These are phyloP conservation scores for Psophocarpus tetragonolobus DNA, from an alignment of 306 rosid species.

Conservation along the genomic window DNA sequence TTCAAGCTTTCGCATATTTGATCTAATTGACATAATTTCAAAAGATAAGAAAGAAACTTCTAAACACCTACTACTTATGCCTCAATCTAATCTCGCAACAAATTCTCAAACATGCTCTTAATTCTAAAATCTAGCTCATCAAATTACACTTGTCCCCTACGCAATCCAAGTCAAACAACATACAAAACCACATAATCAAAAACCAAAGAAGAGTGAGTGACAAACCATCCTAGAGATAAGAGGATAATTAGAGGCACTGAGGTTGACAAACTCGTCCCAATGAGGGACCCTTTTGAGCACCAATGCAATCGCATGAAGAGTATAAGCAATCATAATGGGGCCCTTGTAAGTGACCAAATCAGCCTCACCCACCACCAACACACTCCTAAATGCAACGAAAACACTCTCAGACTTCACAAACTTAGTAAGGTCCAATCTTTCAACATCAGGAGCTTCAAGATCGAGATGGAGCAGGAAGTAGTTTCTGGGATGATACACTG, in stretches of 20 bases:
- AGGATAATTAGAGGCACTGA: conserved; percentile 90
- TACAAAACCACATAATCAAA: background rate
- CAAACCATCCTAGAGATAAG: conserved; percentile 88
- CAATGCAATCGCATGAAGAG: conserved; percentile 74
- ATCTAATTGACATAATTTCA: no score
- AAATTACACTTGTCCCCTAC: no score
- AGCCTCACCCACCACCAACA: conserved; percentile 77
- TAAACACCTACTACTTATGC: no score
- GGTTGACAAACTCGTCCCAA: conserved; percentile 95
- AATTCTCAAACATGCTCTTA: no score
- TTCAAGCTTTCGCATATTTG: no score
- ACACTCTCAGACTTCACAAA: conserved; percentile 55
- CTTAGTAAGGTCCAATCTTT: conserved; percentile 76
- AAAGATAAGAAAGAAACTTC: no score
- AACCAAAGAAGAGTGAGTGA: background rate
- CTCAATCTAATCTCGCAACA: no score
- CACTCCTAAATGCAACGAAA: conserved; percentile 62
- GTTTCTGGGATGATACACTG: conserved; percentile 82
- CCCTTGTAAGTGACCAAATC: conserved; percentile 81
- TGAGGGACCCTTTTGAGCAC: conserved; percentile 62
- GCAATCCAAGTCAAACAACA: no score
- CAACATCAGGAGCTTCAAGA: conserved; percentile 77
- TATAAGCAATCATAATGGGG: conserved; percentile 72
- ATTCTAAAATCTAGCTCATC: no score
- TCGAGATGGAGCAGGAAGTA: conserved; percentile 82